Evolutionary conservation across 176 grass and related monocot species (phyloP), one percentile per base, ranked within the genome.

Genomic region (Phoenix dactylifera): DNA sequence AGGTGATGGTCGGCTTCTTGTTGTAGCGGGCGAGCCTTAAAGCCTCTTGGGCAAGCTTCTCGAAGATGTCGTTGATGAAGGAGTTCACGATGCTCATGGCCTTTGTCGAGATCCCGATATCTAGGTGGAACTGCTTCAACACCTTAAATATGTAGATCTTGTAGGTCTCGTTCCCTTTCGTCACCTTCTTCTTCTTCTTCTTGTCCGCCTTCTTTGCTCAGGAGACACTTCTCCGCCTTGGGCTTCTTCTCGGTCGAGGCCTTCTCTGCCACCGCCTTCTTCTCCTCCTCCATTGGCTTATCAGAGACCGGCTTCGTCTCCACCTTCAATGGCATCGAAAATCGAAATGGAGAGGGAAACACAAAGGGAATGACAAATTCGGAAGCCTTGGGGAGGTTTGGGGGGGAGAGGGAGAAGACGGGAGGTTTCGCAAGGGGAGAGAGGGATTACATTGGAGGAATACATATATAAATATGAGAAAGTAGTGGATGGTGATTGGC

Each of bases 181-280:
- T 67, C 35, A 48, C 58, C 39, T 59, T 60, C 22, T 76, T 57
- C 49, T 23, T 62, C 9, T 54, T 61, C 35, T 35, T 62, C 12
- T n/a, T 52, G 24, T 63, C 26, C 5, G 4, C 24, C 63, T 4
- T 76, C 73, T 19, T 76, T 76, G 22, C 52, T 20, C 16, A 63
- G 73, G 53, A 76, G 49, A 15, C 73, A 63, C 62, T 76, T 76
- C 73, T 67, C 73, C 1, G 63, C 73, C 63, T 52, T 67, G 35
- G 73, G 73, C 20, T 76, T 76, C 73, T 76, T 76, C 73, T 76
- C 63, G 2, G 54, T 63, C 0, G 73, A 32, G 19, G 32, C 7
- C 32, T 39, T 39, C 32, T 39, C 32, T 7, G 7, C 32, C 32
- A 10, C 32, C 22, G 56, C 50, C 63, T 75, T 75, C 62, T 75